Evolutionary conservation across 169 alveolate species (phyloP), one percentile per base, ranked within the genome.

Genomic region (Plasmodium coatneyi): DNA sequence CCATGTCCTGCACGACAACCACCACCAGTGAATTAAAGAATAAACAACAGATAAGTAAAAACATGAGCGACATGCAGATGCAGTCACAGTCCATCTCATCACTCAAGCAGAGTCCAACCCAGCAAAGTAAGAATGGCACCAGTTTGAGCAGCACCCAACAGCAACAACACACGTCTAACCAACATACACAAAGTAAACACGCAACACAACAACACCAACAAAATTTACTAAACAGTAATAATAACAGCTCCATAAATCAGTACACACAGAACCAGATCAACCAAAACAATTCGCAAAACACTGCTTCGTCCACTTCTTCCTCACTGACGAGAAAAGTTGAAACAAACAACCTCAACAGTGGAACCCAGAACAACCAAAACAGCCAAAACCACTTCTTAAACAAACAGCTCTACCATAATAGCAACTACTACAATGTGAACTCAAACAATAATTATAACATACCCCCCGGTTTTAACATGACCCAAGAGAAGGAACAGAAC

Each of bases 401-500:
- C 43, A 80, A 80, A 66, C 89, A 89, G 36, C 52, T 80, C 19
- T 80, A 89, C 34, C 89, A 89, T 49, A 89, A 80, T 80, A 72
- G 83, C 52, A 89, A 60, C 52, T 80, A 78, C 41, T 78, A 80
- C 80, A 89, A 89, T 52, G 34, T 72, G 28, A 89, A 89, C 60
- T 89, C 94, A 49, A 14, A 12, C 30, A 80, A 80, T 39, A 89
- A 71, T 39, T 89, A 49, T 36, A 89, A 49, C 5, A 89, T 80
- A 2, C 90, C 94, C 10, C 89, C 94, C 30, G 94, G 94, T 28
- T 89, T 80, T 72, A 80, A 79, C 25, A 80, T 89, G 70, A 43
- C 94, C 34, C 94, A 89, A 49, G 94, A 89, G 12, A 89, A 89
- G 82, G 94, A 89, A 80, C 89, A 80, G 72, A 89, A 34, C 46